Conservation (phyloP, 2,329 filamentous ascomycete species). For the Daldinia eschscholtzii region DNA sequence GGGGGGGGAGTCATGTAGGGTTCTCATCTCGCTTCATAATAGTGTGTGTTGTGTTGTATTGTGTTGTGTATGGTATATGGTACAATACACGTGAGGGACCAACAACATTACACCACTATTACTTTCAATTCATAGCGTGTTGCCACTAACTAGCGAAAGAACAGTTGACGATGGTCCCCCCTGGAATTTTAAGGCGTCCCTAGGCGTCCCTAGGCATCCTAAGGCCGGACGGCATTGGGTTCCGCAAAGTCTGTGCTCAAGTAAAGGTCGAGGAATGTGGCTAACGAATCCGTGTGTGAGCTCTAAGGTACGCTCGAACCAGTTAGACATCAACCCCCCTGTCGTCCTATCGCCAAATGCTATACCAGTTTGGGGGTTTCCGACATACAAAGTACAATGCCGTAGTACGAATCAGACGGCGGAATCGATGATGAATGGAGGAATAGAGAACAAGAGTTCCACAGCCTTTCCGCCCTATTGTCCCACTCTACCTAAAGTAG, state of each 20-base stretch:
- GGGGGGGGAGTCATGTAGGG: not conserved
- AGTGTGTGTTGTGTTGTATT: too few species aligned
- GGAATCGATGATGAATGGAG: slow-evolving; percentile 10
- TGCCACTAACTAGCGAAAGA: slow-evolving; percentile 11
- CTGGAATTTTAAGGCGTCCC: slow-evolving; percentile 10
- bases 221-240: slow-evolving; percentile 22
- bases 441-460: slow-evolving; percentile 12
- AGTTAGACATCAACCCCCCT: not conserved
- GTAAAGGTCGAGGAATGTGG: slow-evolving; percentile 9
- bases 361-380: slow-evolving; percentile 27
- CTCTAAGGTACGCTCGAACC: slow-evolving; percentile 19
- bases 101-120: not conserved
- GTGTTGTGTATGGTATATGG: not conserved
- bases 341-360: slow-evolving; percentile 29
- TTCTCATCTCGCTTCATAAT: slow-evolving; percentile 27
- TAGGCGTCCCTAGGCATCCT: not conserved
- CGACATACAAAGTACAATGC: not conserved
- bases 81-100: slow-evolving; percentile 11
- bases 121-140: not conserved
- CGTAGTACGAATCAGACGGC: slow-evolving; percentile 3
- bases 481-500: slow-evolving; percentile 29
- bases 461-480: slow-evolving; percentile 36
- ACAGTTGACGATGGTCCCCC: slow-evolving; percentile 7
- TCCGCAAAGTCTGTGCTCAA: slow-evolving; percentile 12
- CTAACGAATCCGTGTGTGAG: slow-evolving; percentile 19